phyloP scores from a whole-genome alignment of 441 rosid species.

The Euphorbia schlechtendalii region DNA sequence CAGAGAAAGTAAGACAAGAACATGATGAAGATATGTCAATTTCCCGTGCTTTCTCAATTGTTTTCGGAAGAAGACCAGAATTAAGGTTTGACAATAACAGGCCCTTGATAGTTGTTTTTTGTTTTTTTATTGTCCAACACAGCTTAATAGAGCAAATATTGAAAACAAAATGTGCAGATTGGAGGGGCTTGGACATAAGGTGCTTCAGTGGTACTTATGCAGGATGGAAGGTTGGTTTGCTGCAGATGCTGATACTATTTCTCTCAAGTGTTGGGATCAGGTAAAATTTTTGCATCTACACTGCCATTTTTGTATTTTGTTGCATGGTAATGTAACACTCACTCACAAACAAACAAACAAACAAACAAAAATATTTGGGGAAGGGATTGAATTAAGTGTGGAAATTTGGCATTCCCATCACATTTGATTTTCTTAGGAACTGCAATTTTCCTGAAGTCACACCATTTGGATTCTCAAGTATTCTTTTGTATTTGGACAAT shows the following conservation, averaged over 20 bases:
- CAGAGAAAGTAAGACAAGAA: constrained; percentile 66
- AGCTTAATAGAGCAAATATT: constrained; percentile 13
- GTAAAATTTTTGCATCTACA: constrained; percentile 22
- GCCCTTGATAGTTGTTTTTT: constrained; percentile 1
- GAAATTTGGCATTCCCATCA: neutral
- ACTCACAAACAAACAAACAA: too few relatives aligned
- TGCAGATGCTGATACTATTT: constrained; percentile 92
- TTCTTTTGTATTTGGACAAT: neutral
- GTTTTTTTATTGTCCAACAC: neutral
- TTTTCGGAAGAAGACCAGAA: constrained; percentile 71
- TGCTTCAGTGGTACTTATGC: constrained; percentile 94
- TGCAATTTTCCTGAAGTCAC: neutral
- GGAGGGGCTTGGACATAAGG: constrained; percentile 78
- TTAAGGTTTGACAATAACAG: constrained; percentile 44
- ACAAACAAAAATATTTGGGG: too few relatives aligned
- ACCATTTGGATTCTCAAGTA: neutral
- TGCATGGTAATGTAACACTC: neutral
- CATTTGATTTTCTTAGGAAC: neutral
- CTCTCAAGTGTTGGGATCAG: constrained; percentile 84
- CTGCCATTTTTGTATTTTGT: neutral
- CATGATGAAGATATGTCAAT: constrained; percentile 73
- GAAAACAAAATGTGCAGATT: constrained; percentile 36
- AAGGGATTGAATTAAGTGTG: too few relatives aligned
- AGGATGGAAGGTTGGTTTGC: constrained; percentile 99
- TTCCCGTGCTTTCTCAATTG: constrained; percentile 55